Percentiles rank a stretch among this genome's conserved stretches.
Conservation (phyloP, 2,329 filamentous ascomycete genomes). For the Curvularia eragrostidis region DNA sequence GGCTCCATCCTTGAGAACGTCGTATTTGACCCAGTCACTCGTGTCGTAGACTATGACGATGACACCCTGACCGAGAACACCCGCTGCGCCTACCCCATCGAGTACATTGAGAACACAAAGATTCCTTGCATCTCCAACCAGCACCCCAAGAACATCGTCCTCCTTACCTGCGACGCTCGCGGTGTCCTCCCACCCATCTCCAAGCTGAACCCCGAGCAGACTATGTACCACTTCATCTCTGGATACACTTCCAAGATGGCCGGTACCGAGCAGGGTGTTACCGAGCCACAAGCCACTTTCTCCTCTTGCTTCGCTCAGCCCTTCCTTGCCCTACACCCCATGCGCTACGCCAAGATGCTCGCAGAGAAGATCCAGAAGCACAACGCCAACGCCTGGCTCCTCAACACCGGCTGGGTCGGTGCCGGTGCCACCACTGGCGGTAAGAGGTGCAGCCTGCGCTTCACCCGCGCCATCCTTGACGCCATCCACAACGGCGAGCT, state of each 20-base stretch:
- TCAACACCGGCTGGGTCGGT: conserved; percentile 98
- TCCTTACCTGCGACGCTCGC: conserved; percentile 96
- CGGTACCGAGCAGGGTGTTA: conserved; percentile 95
- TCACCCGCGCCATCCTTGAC: conserved; percentile 97
- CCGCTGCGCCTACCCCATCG: conserved; percentile 96
- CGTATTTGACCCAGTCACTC: conserved; percentile 90
- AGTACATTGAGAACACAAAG: conserved; percentile 99
- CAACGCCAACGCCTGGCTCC: conserved; percentile 95
- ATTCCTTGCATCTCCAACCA: conserved; percentile 88
- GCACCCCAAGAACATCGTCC: conserved; percentile 96
- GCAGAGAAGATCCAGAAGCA: conserved; percentile 97
- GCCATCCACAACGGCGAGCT: conserved; percentile 97
- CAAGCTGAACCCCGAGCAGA: conserved; percentile 92
- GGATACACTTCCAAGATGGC: conserved; percentile 99
- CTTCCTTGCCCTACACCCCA: conserved; percentile 97
- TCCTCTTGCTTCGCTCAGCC: conserved; percentile 99
- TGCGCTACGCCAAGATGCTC: conserved; percentile 98
- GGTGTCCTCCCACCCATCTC: conserved; percentile 98
- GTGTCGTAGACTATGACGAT: conserved; percentile 95
- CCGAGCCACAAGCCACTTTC: conserved; percentile 97
- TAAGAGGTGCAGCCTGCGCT: conserved; percentile 97
- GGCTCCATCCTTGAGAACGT: conserved; percentile 98
- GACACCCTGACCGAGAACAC: conserved; percentile 97
- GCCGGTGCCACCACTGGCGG: conserved; percentile 85
- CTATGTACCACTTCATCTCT: conserved; percentile 99